A percentile compares a stretch with the other conserved stretches of the same genome.
phyloP scores from a whole-genome alignment of 352 stramenopile genomes.

The Hyaloperonospora brassicae region DNA sequence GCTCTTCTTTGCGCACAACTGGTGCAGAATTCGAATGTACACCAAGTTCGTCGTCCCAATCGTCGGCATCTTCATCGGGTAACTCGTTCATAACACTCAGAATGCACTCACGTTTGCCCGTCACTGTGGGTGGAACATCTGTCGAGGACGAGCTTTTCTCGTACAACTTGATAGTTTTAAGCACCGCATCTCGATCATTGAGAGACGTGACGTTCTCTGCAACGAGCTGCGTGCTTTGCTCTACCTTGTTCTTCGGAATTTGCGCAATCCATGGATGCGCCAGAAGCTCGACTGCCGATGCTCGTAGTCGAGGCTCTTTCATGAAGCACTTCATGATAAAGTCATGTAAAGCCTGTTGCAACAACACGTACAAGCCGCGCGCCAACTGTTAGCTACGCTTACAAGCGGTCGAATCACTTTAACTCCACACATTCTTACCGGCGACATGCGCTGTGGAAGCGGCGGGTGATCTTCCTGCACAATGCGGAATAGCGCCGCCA shows the following conservation, averaged over 20 bases:
- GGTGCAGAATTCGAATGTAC: slow-evolving; percentile 38
- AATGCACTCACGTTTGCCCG: slow-evolving; percentile 16
- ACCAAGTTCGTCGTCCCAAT: slow-evolving; percentile 82
- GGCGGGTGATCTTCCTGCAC: no score
- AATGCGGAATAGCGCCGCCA: not conserved
- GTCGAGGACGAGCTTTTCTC: slow-evolving; percentile 42
- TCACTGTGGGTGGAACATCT: slow-evolving; percentile 11
- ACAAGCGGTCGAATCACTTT: no score
- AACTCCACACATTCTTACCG: no score
- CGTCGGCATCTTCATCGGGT: slow-evolving; percentile 54
- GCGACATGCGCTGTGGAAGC: no score
- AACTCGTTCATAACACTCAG: slow-evolving; percentile 22
- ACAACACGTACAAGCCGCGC: no score
- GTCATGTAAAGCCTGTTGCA: no score
- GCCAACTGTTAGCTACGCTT: no score
- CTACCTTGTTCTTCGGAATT: slow-evolving; percentile 83
- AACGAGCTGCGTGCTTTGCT: slow-evolving; percentile 81
- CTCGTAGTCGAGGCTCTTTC: slow-evolving; percentile 81
- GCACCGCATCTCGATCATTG: slow-evolving; percentile 64
- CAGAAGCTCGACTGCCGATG: slow-evolving; percentile 80
- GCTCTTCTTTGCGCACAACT: slow-evolving; percentile 16
- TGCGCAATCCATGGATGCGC: slow-evolving; percentile 86
- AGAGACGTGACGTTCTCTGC: slow-evolving; percentile 64
- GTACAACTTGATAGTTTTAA: slow-evolving; percentile 85
- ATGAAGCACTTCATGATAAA: no score